Evolutionary conservation across 495 filamentous ascomycete genomes (phyloP).

Genomic region (Clohesyomyces aquaticus): DNA sequence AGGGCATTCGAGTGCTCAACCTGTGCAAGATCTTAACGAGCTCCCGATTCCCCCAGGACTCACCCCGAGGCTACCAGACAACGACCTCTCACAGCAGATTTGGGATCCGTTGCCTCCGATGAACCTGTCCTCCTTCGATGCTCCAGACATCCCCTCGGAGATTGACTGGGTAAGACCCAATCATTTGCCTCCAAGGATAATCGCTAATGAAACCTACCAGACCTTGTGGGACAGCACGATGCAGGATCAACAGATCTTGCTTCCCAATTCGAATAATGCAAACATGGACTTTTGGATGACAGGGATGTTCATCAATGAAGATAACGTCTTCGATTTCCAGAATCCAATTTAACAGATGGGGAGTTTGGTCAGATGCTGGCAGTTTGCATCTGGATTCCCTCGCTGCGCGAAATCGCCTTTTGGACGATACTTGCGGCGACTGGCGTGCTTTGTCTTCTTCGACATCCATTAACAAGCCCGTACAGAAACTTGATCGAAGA

Average conservation of each 20-base stretch:
- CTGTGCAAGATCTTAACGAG: neutral
- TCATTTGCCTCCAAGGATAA: neutral
- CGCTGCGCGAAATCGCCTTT: too few species aligned
- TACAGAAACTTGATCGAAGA: too few species aligned
- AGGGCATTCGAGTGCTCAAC: conserved; percentile 1
- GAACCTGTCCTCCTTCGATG: conserved; percentile 15
- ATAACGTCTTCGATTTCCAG: conserved; percentile 12
- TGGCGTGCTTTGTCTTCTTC: too few species aligned
- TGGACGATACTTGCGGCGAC: too few species aligned
- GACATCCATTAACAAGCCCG: too few species aligned
- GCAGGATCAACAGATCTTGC: conserved; percentile 21
- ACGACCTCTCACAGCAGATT: conserved; percentile 17
- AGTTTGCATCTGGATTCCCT: too few species aligned
- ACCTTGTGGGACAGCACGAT: conserved; percentile 29
- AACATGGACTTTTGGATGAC: conserved; percentile 16
- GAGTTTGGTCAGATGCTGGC: too few species aligned
- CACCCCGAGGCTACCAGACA: conserved; percentile 3
- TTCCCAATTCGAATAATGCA: conserved; percentile 21
- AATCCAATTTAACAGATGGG: too few species aligned
- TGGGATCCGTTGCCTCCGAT: conserved; percentile 14
- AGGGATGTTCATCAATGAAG: neutral
- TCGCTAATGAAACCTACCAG: conserved; percentile 12
- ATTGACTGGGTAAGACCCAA: conserved; percentile 39
- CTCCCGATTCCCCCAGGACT: neutral
- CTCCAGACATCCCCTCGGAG: conserved; percentile 34